Evolutionary conservation across 352 stramenopile genomes (phyloP).

Genomic region (Aphanomyces euteiches): DNA sequence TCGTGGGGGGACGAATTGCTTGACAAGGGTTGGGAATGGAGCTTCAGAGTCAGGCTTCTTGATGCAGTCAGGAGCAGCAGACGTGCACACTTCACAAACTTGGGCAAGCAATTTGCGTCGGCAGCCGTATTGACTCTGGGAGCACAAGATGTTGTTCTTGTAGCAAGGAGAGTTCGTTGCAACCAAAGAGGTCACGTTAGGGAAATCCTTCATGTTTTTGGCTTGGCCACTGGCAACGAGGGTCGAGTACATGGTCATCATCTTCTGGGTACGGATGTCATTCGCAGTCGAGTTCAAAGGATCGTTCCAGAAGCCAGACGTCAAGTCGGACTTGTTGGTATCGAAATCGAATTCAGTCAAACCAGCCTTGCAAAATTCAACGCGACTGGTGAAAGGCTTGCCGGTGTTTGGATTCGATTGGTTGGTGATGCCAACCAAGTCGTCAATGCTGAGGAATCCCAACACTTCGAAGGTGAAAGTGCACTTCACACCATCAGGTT

Average conservation of each 20-base stretch:
- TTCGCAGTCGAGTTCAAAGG: slow-evolving; percentile 42
- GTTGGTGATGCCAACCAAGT: slow-evolving; percentile 66
- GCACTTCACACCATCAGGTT: slow-evolving; percentile 46
- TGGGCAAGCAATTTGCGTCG: slow-evolving; percentile 4
- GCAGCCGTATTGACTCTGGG: slow-evolving; percentile 37
- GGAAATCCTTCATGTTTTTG: slow-evolving; percentile 44
- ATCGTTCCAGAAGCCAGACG: slow-evolving; percentile 46
- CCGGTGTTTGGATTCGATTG: slow-evolving; percentile 37
- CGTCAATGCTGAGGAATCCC: slow-evolving; percentile 50
- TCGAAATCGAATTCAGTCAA: slow-evolving; percentile 35
- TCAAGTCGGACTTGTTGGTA: slow-evolving; percentile 36
- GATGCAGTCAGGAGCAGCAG: slow-evolving; percentile 9
- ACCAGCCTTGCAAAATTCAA: slow-evolving; percentile 50
- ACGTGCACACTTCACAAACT: slow-evolving; percentile 3
- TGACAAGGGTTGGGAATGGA: neutral
- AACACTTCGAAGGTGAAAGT: slow-evolving; percentile 59
- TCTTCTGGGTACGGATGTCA: slow-evolving; percentile 33
- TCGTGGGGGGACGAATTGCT: neutral
- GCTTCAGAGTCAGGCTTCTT: neutral
- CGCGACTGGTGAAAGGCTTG: slow-evolving; percentile 44
- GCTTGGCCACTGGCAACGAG: slow-evolving; percentile 21
- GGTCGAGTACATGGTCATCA: slow-evolving; percentile 48
- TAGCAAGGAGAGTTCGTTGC: slow-evolving; percentile 53
- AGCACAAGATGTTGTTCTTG: slow-evolving; percentile 46
- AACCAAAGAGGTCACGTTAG: slow-evolving; percentile 35